Conservation (phyloP, 1,284 basidiomycete genomes). For the Heterobasidion irregulare region DNA sequence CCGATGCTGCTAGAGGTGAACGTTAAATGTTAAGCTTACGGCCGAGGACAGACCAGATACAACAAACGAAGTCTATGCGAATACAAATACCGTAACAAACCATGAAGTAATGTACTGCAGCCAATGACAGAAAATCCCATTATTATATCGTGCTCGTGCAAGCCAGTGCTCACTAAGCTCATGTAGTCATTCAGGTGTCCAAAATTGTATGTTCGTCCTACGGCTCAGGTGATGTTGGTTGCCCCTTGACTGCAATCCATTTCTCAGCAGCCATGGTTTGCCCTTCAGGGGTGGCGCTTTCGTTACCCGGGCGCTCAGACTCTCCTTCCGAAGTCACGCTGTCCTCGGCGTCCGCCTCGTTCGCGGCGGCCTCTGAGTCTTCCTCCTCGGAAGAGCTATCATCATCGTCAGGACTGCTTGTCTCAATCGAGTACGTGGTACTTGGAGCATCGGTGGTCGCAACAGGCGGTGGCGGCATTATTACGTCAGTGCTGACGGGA, state of each 20-base stretch:
- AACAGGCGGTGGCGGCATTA: constrained; percentile 1
- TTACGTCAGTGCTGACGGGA: constrained; percentile 12
- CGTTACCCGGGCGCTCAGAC: constrained; percentile 3
- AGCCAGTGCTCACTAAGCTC: no score
- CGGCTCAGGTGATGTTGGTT: neutral
- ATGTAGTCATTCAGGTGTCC: no score
- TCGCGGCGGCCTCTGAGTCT: constrained; percentile 31
- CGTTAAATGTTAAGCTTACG: no score
- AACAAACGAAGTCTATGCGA: no score
- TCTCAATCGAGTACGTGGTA: constrained; percentile 4
- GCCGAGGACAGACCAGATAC: no score
- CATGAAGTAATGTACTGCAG: no score
- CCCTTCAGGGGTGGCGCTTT: constrained; percentile 21
- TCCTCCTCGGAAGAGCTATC: constrained; percentile 9
- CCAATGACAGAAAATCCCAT: no score
- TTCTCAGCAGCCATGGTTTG: constrained; percentile 33
- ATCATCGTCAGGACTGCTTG: constrained; percentile 9
- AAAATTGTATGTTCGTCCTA: neutral
- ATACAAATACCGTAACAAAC: no score
- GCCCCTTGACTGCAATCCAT: constrained; percentile 59
- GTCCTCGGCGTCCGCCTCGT: constrained; percentile 66
- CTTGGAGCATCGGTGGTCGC: constrained; percentile 3
- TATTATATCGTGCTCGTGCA: no score
- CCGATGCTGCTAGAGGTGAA: no score
- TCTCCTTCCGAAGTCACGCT: constrained; percentile 69